A percentile compares a stretch with the other conserved stretches of the same genome.
Evolutionary conservation across 164 flowering plant species (phyloP).

Genomic region (Berberis thunbergii): DNA sequence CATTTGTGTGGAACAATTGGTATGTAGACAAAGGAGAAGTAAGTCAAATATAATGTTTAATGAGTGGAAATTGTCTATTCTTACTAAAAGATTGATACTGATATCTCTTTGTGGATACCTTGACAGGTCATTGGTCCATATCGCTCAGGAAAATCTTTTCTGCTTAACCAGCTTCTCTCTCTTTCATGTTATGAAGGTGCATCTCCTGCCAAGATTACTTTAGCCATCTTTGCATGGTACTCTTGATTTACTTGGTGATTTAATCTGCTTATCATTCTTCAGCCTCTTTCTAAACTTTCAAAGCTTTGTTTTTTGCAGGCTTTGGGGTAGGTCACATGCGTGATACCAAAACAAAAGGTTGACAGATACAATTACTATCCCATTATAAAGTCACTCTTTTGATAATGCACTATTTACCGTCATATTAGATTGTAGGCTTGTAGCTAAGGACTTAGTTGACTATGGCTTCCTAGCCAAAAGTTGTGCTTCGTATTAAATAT

Average conservation of each 20-base stretch:
- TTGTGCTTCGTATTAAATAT: too few relatives aligned
- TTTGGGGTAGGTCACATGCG: slow-evolving; percentile 99
- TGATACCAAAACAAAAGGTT: slow-evolving; percentile 98
- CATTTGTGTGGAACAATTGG: too few relatives aligned
- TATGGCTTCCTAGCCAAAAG: too few relatives aligned
- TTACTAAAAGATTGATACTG: background rate
- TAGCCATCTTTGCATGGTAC: background rate
- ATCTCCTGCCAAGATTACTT: background rate
- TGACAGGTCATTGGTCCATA: slow-evolving; percentile 97
- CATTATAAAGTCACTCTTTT: background rate
- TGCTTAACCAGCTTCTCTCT: slow-evolving; percentile 97
- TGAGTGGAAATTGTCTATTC: background rate
- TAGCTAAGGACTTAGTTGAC: too few relatives aligned
- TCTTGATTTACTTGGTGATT: background rate
- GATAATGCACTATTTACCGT: too few relatives aligned
- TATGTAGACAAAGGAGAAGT: background rate
- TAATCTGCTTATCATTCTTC: background rate
- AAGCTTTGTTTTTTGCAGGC: slow-evolving; percentile 39
- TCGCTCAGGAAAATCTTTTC: slow-evolving; percentile 97
- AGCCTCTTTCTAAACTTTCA: slow-evolving; percentile 4
- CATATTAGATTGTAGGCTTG: too few relatives aligned
- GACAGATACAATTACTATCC: background rate
- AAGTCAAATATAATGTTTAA: background rate
- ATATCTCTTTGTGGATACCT: slow-evolving; percentile 12
- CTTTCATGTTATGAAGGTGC: slow-evolving; percentile 95